Base-by-base conservation (phyloP, 257 asterid genomes). In the Linaria vulgaris region DNA sequence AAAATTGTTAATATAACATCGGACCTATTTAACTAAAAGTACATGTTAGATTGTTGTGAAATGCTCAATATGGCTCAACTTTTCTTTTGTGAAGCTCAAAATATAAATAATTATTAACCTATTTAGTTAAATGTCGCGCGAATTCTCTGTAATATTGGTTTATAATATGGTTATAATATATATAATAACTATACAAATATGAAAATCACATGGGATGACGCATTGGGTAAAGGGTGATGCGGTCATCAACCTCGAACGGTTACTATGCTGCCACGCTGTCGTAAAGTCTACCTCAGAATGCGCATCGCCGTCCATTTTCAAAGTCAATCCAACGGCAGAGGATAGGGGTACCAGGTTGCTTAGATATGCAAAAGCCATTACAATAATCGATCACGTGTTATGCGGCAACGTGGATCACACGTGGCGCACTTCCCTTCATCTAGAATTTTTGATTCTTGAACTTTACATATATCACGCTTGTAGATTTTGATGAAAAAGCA, bases 381-480 rank as follows among this genome's bases (percentile, higher is more conserved):
- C 24, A 21, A 79, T 75, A 74, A 60, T 64, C 47, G 1, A 48
- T 50, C 79, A 61, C 77, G 79, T 66, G 54, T n/a, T 13, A 9
- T 41, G 27, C 2, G 20, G 63, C 45, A 78, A 77, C 77, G 81
- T 77, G 79, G 76, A 62, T 30, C 73, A 63, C 55, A 73, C 64
- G 69, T 37, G 82, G 78, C 64, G 30, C 52, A 53, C 68, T 7
- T 43, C 25, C 12, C 20, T 48, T 39, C 67, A 55, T 71, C 84
- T 71, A 72, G 84, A 80, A 76, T 69, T 59, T 63, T 74, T 61
- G 78, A 69, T 46, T 6, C 41, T 34, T 34, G 41, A 34, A 7
- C 41, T 34, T 8, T 34, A 11, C 9, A 34, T 4, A 34, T 34
- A 34, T 34, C 34, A 6, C 34, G 6, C 4, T 27, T 27, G 34